phyloP scores from a whole-genome alignment of 2,329 filamentous ascomycete species.

The Fusarium mexicanum region DNA sequence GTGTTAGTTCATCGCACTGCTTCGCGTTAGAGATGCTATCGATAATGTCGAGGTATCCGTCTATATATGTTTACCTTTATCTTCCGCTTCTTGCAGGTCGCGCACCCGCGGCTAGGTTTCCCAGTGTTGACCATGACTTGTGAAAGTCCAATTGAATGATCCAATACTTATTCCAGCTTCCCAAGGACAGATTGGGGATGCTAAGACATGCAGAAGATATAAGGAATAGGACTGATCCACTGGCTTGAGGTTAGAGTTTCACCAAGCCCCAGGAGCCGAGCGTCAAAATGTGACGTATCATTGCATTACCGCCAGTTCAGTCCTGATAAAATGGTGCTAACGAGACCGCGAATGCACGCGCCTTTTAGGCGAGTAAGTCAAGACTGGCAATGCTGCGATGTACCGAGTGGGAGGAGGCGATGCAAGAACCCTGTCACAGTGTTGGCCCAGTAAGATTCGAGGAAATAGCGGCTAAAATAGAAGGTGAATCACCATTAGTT shows the following conservation, averaged over 20 bases:
- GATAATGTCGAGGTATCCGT: neutral
- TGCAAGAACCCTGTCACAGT: neutral
- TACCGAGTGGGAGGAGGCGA: neutral
- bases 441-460: neutral
- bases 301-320: neutral
- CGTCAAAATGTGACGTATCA: neutral
- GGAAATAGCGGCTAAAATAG: neutral
- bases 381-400: neutral
- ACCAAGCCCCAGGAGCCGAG: neutral
- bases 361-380: neutral
- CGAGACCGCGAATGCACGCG: neutral
- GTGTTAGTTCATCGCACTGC: constrained; percentile 30
- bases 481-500: neutral
- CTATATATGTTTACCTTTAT: constrained; percentile 20
- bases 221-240: neutral
- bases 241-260: neutral
- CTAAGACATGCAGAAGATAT: neutral
- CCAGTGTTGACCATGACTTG: constrained; percentile 30
- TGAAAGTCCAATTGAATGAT: accelerated
- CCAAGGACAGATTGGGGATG: neutral
- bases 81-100: constrained; percentile 34
- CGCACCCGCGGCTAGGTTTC: constrained; percentile 32
- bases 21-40: neutral
- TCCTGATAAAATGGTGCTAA: neutral
- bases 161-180: neutral